These are phyloP conservation scores for Canavalia ensiformis DNA, from an alignment of 306 rosid genomes.

Conservation along the genomic window DNA sequence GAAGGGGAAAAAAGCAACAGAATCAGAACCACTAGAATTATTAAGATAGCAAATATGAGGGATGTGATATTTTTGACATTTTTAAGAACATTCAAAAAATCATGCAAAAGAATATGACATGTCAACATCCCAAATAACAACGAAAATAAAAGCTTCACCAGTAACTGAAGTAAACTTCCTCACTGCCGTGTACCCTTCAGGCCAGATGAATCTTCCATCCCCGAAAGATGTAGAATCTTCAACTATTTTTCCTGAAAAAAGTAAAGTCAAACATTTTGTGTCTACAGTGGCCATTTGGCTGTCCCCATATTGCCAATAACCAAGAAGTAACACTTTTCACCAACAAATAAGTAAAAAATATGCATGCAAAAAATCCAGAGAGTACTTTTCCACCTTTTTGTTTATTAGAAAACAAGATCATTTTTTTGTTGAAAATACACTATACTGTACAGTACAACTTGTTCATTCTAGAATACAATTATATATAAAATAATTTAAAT, in stretches of 20 bases:
- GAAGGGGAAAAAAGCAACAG: neutral
- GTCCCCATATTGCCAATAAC: slow-evolving; percentile 34
- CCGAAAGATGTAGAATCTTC: slow-evolving; percentile 73
- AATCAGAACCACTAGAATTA: slow-evolving; percentile 25
- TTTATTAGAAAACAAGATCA: slow-evolving; percentile 28
- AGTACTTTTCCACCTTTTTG: slow-evolving; percentile 6
- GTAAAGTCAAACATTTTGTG: slow-evolving; percentile 21
- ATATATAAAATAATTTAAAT: slow-evolving; percentile 3
- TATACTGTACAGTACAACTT: neutral
- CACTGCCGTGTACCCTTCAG: slow-evolving; percentile 93
- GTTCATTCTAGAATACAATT: slow-evolving; percentile 25
- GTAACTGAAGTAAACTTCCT: slow-evolving; percentile 85
- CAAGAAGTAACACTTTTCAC: slow-evolving; percentile 18
- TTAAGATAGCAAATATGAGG: slow-evolving; percentile 38
- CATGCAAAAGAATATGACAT: slow-evolving; percentile 23
- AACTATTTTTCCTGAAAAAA: slow-evolving; percentile 80
- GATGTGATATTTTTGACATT: slow-evolving; percentile 11
- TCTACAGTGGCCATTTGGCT: slow-evolving; percentile 32
- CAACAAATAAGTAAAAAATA: neutral
- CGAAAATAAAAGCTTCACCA: slow-evolving; percentile 56
- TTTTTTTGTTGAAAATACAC: slow-evolving; percentile 15
- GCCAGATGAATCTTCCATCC: slow-evolving; percentile 79
- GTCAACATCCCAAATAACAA: slow-evolving; percentile 24
- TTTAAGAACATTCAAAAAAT: slow-evolving; percentile 4
- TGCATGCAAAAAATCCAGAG: slow-evolving; percentile 24